Evolutionary conservation across 2,329 filamentous ascomycete species (phyloP).

Genomic region (Lecanoromycetidae sp.): DNA sequence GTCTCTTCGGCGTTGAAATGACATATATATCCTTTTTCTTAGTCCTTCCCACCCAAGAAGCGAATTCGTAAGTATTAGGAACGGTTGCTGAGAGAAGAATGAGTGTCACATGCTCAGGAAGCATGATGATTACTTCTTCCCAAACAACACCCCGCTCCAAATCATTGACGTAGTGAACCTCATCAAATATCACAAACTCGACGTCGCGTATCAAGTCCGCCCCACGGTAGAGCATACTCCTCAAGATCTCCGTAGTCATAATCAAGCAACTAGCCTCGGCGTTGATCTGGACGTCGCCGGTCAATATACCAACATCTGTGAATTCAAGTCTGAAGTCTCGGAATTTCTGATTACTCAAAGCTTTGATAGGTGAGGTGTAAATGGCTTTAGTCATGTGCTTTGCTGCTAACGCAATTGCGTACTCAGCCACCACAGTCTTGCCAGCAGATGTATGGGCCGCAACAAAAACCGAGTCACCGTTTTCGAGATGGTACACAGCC

Average conservation of each 20-base stretch:
- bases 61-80: conserved; percentile 94
- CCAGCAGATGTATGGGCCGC: conserved; percentile 95
- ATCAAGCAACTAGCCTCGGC: conserved; percentile 96
- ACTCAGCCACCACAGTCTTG: conserved; percentile 96
- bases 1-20: conserved; percentile 90
- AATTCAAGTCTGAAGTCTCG: conserved; percentile 83
- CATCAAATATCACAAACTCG: conserved; percentile 97
- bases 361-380: conserved; percentile 97
- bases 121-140: conserved; percentile 99
- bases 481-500: conserved; percentile 92
- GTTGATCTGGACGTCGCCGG: conserved; percentile 94
- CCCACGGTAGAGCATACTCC: conserved; percentile 95
- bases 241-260: conserved; percentile 96
- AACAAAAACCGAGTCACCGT: conserved; percentile 93
- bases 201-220: conserved; percentile 94
- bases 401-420: conserved; percentile 89
- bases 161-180: conserved; percentile 98
- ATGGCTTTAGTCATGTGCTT: conserved; percentile 99
- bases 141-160: conserved; percentile 91
- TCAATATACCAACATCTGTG: conserved; percentile 92
- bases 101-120: conserved; percentile 90
- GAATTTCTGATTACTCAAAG: conserved; percentile 96
- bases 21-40: conserved; percentile 99
- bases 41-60: conserved; percentile 93
- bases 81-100: conserved; percentile 94